phyloP scores from a whole-genome alignment of 2,329 filamentous ascomycete genomes.

The Canariomyces notabilis region DNA sequence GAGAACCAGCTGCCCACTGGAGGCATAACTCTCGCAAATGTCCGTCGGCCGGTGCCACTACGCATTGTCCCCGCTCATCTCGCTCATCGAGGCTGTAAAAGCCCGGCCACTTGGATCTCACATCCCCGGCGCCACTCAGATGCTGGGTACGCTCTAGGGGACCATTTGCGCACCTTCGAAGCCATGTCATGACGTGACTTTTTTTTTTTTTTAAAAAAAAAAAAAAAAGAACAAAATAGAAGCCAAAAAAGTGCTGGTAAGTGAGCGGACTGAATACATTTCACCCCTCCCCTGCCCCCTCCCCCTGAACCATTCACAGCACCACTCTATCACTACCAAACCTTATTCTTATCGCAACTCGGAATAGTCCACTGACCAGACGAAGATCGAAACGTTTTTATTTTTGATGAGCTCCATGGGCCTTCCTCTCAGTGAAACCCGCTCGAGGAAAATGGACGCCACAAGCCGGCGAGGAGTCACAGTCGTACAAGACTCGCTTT shows the following conservation, averaged over 20 bases:
- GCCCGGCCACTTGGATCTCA: slow-evolving; percentile 8
- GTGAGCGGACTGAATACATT: not conserved
- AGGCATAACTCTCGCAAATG: slow-evolving; percentile 5
- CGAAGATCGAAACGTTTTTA: not conserved
- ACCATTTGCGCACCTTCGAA: not conserved
- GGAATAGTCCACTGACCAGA: not conserved
- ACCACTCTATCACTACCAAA: too few species aligned
- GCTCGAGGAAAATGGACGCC: slow-evolving; percentile 18
- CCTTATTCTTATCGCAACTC: not conserved
- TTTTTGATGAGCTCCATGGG: slow-evolving; percentile 4
- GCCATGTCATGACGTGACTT: not conserved
- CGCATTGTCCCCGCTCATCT: not conserved
- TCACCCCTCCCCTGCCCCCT: not conserved
- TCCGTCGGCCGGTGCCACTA: not conserved
- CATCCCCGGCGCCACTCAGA: slow-evolving; percentile 9
- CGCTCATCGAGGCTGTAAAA: not conserved
- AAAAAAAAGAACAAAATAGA: too few species aligned
- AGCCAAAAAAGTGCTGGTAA: slow-evolving; percentile 7
- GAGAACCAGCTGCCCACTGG: not conserved
- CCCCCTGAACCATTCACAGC: too few species aligned
- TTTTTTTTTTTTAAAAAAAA: too few species aligned
- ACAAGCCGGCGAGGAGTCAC: slow-evolving; percentile 18
- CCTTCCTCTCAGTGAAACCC: not conserved
- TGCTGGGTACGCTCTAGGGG: not conserved
- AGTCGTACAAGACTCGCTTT: slow-evolving; percentile 39